Evolutionary conservation across 306 rosid genomes (phyloP), one percentile per base, ranked within the genome.

Genomic region (Canavalia ensiformis): DNA sequence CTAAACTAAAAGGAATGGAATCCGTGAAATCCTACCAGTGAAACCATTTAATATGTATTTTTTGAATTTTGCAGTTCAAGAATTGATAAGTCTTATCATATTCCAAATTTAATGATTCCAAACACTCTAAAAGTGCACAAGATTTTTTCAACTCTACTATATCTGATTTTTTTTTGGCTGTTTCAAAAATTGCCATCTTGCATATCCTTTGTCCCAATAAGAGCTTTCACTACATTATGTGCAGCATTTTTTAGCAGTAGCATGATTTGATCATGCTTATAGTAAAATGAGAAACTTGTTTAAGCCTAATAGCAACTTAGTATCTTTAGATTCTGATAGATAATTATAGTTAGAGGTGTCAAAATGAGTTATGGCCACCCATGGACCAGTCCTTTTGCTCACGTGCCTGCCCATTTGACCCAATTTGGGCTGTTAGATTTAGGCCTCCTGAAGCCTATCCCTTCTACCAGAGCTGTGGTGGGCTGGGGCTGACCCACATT

Each of bases 291-390:
- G 73, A 71, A 47, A 71, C n/a, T 47, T 35, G 18, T 28, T 45
- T 60, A 60, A 18, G 72, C 35, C 78, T 34, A 29, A 46, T 69
- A 7, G 50, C 71, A 72, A 35, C 41, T 80, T 60, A 7, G 50
- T 63, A 72, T 50, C 25, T 80, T 60, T 49, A 72, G 52, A 49
- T 49, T 71, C 56, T 77, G 35, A 42, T 9, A 59, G 56, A 33
- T 30, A 7, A 37, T 76, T 64, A 13, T 51, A 49, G 63, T 12
- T 51, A 18, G 54, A 30, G 34, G 59, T 37, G 51, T 51, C 66
- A 39, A 51, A 51, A 51, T 65, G 63, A 10, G 41, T 56, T 56
- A 0, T 0, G 7, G 13, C 39, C 8, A 5, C 11, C 7, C 35
- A 28, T 57, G 12, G 11, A 25, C 39, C 65, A 58, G 7, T 4